phyloP scores from a whole-genome alignment of 306 rosid genomes.

The Dryas drummondii region DNA sequence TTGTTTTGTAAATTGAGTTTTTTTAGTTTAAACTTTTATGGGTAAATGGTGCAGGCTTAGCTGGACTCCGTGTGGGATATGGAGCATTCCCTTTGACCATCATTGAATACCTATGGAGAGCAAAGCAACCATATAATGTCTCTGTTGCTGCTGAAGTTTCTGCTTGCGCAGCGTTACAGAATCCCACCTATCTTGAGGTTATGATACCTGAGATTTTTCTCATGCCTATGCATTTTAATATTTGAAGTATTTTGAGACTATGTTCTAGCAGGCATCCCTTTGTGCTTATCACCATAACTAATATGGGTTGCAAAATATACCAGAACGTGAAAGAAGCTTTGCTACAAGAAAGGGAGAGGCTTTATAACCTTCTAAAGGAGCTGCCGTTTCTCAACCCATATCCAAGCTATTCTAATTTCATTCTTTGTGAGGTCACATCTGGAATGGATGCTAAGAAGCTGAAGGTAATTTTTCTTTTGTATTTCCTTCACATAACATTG shows the following conservation, averaged over 20 bases:
- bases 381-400: conserved; percentile 77
- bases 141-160: conserved; percentile 95
- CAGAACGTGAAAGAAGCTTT: conserved; percentile 82
- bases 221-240: neutral
- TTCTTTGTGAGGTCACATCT: conserved; percentile 80
- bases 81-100: conserved; percentile 93
- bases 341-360: conserved; percentile 78
- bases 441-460: conserved; percentile 87
- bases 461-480: conserved; percentile 51
- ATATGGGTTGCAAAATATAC: conserved; percentile 22
- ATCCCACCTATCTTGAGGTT: conserved; percentile 88
- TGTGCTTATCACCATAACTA: conserved; percentile 29
- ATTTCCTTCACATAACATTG: neutral
- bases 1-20: neutral
- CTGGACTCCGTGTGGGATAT: conserved; percentile 98
- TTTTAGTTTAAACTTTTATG: neutral
- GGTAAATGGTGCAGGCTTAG: conserved; percentile 66
- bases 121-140: conserved; percentile 96
- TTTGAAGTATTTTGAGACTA: conserved; percentile 2
- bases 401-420: conserved; percentile 90
- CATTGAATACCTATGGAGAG: conserved; percentile 93
- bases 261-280: neutral
- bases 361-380: conserved; percentile 60
- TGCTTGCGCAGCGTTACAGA: conserved; percentile 90
- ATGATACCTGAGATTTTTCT: neutral